A percentile compares a stretch with the other conserved stretches of the same genome.
Evolutionary conservation across 2,329 filamentous ascomycete species (phyloP).

Genomic region (Aspergillus hiratsukae): DNA sequence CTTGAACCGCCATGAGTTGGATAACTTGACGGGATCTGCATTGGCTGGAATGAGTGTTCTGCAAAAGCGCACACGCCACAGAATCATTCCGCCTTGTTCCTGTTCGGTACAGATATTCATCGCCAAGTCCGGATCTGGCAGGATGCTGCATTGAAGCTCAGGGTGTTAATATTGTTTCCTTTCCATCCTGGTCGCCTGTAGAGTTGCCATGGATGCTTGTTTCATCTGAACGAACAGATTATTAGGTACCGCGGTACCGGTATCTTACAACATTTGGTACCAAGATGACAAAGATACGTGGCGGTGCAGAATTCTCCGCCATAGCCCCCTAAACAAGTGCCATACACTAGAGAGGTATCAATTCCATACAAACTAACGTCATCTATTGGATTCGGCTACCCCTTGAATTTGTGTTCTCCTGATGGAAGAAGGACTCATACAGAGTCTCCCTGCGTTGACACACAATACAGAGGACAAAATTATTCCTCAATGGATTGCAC

Average conservation of each 20-base stretch:
- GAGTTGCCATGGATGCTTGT: background rate
- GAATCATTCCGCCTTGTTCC: background rate
- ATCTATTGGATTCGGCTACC: background rate
- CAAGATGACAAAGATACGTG: slow-evolving; percentile 5
- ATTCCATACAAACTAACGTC: background rate
- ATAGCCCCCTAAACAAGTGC: background rate
- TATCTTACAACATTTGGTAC: background rate
- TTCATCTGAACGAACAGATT: background rate
- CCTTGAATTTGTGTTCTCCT: background rate
- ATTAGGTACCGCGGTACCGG: background rate
- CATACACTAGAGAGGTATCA: background rate
- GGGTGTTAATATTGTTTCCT: background rate
- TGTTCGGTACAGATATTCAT: background rate
- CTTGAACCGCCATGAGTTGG: background rate
- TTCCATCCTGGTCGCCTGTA: background rate
- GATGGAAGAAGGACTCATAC: background rate
- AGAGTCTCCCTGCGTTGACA: too few species aligned
- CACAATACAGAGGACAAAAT: background rate
- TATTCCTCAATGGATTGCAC: background rate
- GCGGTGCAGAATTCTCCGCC: slow-evolving; percentile 5
- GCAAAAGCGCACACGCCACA: background rate
- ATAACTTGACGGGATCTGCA: background rate
- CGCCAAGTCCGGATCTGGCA: background rate
- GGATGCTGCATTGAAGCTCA: background rate
- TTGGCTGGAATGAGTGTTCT: background rate